Conservation (phyloP, 345 rosid genomes). For the Nephelium lappaceum region DNA sequence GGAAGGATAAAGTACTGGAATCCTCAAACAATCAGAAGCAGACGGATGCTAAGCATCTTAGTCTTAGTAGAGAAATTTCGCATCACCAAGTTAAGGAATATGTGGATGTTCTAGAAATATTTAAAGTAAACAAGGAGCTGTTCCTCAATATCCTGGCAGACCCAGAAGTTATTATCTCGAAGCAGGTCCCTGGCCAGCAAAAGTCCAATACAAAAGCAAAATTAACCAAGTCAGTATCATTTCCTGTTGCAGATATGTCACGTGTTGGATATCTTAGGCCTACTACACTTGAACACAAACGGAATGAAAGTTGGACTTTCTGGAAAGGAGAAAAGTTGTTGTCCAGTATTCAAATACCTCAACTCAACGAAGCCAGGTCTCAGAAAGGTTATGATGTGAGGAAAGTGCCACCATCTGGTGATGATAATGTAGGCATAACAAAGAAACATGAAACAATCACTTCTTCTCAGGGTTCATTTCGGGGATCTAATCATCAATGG, state of each 20-base stretch:
- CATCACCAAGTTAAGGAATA: conserved; percentile 49
- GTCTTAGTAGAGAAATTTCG: conserved; percentile 23
- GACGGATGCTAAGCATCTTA: conserved; percentile 21
- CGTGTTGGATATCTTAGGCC: conserved; percentile 35
- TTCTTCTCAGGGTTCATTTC: conserved; percentile 25
- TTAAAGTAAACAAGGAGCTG: conserved; percentile 57
- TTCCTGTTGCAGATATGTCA: conserved; percentile 56
- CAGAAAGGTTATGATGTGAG: conserved; percentile 18
- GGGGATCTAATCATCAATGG: conserved; percentile 40
- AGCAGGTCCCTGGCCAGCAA: conserved; percentile 38
- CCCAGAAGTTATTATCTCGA: conserved; percentile 35
- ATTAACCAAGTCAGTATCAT: conserved; percentile 77
- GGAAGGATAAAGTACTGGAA: conserved; percentile 14
- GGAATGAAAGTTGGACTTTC: conserved; percentile 66
- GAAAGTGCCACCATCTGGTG: background rate
- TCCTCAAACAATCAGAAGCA: conserved; percentile 17
- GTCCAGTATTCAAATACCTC: conserved; percentile 12
- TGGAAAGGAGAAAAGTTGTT: conserved; percentile 35
- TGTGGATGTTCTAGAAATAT: conserved; percentile 61
- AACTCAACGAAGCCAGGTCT: conserved; percentile 15
- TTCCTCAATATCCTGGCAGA: conserved; percentile 51
- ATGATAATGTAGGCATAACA: conserved; percentile 9
- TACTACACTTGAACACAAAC: conserved; percentile 71
- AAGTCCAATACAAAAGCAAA: conserved; percentile 28
- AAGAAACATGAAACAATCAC: conserved; percentile 29